These are phyloP conservation scores for Pleurotus djamor DNA, from an alignment of 768 basidiomycete species.

Conservation along the genomic window DNA sequence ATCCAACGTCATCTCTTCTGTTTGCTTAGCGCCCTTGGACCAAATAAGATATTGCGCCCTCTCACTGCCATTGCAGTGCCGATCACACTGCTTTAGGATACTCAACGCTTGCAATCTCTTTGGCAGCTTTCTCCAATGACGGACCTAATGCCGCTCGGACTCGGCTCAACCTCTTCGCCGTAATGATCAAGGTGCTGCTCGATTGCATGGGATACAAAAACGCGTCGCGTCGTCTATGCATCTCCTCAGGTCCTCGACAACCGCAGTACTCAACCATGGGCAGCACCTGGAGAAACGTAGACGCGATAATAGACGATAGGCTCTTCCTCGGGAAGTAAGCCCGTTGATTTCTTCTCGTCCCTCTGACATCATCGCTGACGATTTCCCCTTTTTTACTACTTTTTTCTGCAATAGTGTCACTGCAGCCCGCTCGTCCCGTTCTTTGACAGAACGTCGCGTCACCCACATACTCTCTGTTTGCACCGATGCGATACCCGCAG, in stretches of 20 bases:
- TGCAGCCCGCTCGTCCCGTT: slow-evolving; percentile 69
- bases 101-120: neutral
- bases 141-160: slow-evolving; percentile 8
- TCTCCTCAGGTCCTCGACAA: slow-evolving; percentile 12
- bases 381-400: slow-evolving; percentile 11
- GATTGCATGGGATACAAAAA: slow-evolving; percentile 14
- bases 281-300: slow-evolving; percentile 58
- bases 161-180: slow-evolving; percentile 9
- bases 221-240: slow-evolving; percentile 7
- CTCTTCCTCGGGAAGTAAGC: slow-evolving; percentile 76
- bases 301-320: slow-evolving; percentile 60
- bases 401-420: slow-evolving; percentile 43
- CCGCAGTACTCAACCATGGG: slow-evolving; percentile 31
- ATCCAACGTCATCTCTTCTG: neutral
- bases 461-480: slow-evolving; percentile 83
- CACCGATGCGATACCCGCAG: slow-evolving; percentile 67
- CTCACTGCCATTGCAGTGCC: neutral
- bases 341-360: slow-evolving; percentile 14
- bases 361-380: slow-evolving; percentile 10
- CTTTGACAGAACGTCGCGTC: slow-evolving; percentile 70
- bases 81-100: slow-evolving; percentile 2
- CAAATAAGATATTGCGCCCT: neutral
- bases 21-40: neutral
- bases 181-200: neutral
- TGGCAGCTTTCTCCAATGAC: slow-evolving; percentile 3